Evolutionary conservation across 257 asterid species (phyloP).

Genomic region (Oldenlandia corymbosa): DNA sequence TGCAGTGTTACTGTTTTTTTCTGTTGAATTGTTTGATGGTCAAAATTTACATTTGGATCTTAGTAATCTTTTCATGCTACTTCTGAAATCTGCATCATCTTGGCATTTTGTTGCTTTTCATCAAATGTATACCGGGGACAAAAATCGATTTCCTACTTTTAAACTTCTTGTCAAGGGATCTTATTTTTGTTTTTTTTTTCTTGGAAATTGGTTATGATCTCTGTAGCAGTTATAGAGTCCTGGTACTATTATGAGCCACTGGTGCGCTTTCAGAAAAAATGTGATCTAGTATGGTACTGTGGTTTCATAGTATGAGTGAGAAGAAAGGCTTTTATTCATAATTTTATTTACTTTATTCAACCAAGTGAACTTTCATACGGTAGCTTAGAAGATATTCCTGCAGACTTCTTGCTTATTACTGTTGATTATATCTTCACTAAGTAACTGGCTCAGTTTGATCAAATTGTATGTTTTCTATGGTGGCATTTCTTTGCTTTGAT

Average conservation of each 20-base stretch:
- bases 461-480: neutral
- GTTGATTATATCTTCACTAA: neutral
- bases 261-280: neutral
- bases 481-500: neutral
- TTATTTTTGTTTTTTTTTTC: neutral
- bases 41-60: neutral
- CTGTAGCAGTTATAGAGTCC: neutral
- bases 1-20: neutral
- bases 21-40: neutral
- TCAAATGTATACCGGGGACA: neutral
- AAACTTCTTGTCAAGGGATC: neutral
- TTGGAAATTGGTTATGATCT: neutral
- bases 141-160: neutral
- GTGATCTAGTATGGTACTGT: neutral
- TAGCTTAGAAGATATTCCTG: neutral
- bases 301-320: neutral
- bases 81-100: neutral
- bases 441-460: neutral
- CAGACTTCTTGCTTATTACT: neutral
- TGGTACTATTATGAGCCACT: neutral
- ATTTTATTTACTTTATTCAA: neutral
- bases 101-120: neutral
- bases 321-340: neutral
- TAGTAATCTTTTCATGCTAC: neutral
- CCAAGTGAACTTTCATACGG: neutral